phyloP scores from a whole-genome alignment of 495 filamentous ascomycete genomes.

The Penicillium salamii region DNA sequence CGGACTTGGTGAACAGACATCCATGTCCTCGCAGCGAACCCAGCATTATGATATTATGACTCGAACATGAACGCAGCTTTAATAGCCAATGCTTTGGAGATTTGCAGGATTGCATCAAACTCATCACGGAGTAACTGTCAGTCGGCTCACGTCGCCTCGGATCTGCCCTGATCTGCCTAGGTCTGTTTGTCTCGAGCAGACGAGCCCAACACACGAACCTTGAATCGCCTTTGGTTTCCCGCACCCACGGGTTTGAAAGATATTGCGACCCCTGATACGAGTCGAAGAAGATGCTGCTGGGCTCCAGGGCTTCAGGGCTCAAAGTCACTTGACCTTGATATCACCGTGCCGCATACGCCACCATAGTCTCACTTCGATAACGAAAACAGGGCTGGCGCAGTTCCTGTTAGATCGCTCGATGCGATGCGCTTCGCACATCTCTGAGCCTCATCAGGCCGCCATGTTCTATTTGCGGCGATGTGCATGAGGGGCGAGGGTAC shows the following conservation, averaged over 20 bases:
- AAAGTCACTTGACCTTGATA: conserved; percentile 45
- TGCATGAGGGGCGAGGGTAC: conserved; percentile 49
- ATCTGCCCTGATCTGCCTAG: conserved; percentile 48
- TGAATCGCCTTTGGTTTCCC: conserved; percentile 77
- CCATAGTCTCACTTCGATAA: conserved; percentile 45
- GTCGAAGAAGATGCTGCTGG: conserved; percentile 38
- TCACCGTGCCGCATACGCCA: conserved; percentile 50
- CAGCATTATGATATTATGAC: conserved; percentile 63
- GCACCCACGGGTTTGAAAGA: conserved; percentile 58
- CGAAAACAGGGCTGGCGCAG: no score
- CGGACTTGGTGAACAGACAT: conserved; percentile 53
- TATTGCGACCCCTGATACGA: conserved; percentile 74
- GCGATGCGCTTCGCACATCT: conserved; percentile 33
- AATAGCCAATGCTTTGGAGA: conserved; percentile 60
- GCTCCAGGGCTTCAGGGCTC: no score
- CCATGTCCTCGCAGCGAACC: conserved; percentile 75
- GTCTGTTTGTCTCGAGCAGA: conserved; percentile 54
- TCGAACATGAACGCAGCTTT: conserved; percentile 52
- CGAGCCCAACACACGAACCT: conserved; percentile 58
- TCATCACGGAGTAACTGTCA: conserved; percentile 48
- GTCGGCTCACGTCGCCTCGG: conserved; percentile 67
- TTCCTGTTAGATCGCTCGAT: conserved; percentile 30
- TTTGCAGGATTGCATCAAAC: conserved; percentile 50
- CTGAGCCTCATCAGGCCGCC: conserved; percentile 41
- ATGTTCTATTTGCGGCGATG: conserved; percentile 49